Evolutionary conservation across 352 stramenopile genomes (phyloP), one percentile per base, ranked within the genome.

Genomic region (Globisporangium nagaii): DNA sequence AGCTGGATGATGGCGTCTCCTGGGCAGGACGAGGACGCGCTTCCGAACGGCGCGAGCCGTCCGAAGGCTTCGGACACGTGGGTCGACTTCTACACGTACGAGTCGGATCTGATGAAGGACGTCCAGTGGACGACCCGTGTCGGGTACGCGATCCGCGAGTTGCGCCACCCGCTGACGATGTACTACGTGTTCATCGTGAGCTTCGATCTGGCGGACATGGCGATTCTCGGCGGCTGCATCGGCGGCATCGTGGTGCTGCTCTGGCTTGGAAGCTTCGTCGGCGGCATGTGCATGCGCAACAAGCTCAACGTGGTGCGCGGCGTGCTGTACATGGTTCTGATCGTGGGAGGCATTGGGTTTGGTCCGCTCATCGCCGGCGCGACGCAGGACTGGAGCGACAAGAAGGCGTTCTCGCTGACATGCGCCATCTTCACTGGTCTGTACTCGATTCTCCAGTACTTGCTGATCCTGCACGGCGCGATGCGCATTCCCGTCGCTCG

Each of bases 121-220:
- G 76, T 93, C 68, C 67, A 65, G 20, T 86, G 75, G 54, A 86
- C 75, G 34, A 78, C 65, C 22, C 79, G 85, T 12, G 43, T 91
- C 9, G 75, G 60, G 11, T 95, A 95, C 57, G 70, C 75, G 10
- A 45, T 95, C 19, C 85, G 85, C 32, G 83, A 93, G 31, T 52
- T 89, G 42, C 83, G 80, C 44, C 80, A 93, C 47, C 78, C 84
- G 8, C 51, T 95, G 35, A 79, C 81, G 22, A 89, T 90, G 73
- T 95, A 91, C 58, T 93, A 91, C 53, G 65, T 87, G 3, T 93
- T 83, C 62, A 92, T 77, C 34, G 73, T 72, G 40, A 74, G 72
- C 37, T 93, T 95, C 44, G 73, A 80, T 9, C 55, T 92, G 41
- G 65, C 34, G n/a, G 73, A 93, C 43, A 75, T 91, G 40, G 70